Base-by-base conservation (phyloP, 2,329 filamentous ascomycete genomes). In the Xylariomycetidae sp. region DNA sequence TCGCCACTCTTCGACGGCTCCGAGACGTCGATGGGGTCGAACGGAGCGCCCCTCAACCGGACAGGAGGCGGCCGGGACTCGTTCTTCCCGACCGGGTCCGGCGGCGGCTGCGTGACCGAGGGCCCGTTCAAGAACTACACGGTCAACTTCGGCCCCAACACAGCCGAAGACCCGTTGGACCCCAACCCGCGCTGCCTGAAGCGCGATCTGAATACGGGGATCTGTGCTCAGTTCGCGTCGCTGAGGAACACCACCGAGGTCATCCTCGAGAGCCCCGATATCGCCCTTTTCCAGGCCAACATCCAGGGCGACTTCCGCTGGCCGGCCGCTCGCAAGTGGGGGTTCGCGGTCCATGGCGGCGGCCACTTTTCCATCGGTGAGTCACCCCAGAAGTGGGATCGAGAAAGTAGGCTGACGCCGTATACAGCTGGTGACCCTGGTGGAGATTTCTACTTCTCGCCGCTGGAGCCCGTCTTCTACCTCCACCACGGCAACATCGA, bases 91-190 rank as follows among this genome's bases (percentile, higher is more conserved):
- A 57, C 64, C 0, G 72, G 68, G 9, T 56, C 58, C 0, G 74
- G 74, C 10, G 73, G 74, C 24, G 74, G 74, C 2, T 76, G 72
- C 47, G 56, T 76, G 0, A 52, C 50, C 6, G 54, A 49, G 1
- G 70, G 70, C 0, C 71, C 71, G 1, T 62, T 74, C 13, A 45
- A 48, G 17, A 59, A 61, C 46, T 59, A 61, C 44, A 57, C 49
- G 1, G 54, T 63, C 13, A 61, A 59, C 40, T 47, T 67, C 26
- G 63, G 63, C 0, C 59, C 62, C 6, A 52, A 58, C 30, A 48
- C 49, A 28, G 46, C 46, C 12, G 3, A 29, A 6, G 37, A 57
- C 35, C 43, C 57, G 4, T 49, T 61, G 10, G 49, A 45, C 20
- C 59, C 62, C 34, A 63, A 67, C 38, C 64, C 64, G 14, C 57